Base-by-base conservation (phyloP, 768 basidiomycete genomes). In the Thelephora ganbajun region DNA sequence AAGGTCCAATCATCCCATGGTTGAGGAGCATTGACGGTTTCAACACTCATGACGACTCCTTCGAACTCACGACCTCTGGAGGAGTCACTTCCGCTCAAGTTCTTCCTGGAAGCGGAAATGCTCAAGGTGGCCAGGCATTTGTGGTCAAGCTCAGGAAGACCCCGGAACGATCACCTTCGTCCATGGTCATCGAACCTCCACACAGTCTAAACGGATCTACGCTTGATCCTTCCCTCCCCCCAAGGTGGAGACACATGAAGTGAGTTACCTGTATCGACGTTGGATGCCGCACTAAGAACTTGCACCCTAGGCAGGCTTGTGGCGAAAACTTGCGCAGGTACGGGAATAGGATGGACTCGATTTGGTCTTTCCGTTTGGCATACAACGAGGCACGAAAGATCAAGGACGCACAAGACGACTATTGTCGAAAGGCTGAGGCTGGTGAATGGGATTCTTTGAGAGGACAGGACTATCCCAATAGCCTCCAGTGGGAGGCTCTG, bases 31-130 rank as follows among this genome's bases (percentile, higher is more conserved):
- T 91, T 35, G 92, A 97, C 59, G 88, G 75, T 0, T 72, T 96
- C 55, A 83, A 93, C 59, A 90, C 86, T 0, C 85, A 90, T 50
- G 91, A 93, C 57, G 77, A 80, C 35, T 70, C 80, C 1, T 81
- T 80, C 59, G 68, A 69, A 48, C 69, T 88, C 13, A 75, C 85
- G 2, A 80, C 91, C 47, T 74, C 92, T 2, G 91, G 91, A 11
- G 93, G 93, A 12, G 81, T 94, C 33, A 94, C 93, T 0, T 83
- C 89, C 2, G 79, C 75, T 13, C 83, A 88, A 54, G 69, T 93
- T 35, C 65, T 92, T 3, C 86, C 91, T 7, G 91, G 89, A 6
- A 79, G 74, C 47, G 73, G 61, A 22, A 84, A 87, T 63, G 78
- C 76, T 35, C 84, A 89, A 44, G 90, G 84, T 44, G 91, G 91